phyloP scores from a whole-genome alignment of 2,329 filamentous ascomycete species.

The Proliferodiscus dingleyae region DNA sequence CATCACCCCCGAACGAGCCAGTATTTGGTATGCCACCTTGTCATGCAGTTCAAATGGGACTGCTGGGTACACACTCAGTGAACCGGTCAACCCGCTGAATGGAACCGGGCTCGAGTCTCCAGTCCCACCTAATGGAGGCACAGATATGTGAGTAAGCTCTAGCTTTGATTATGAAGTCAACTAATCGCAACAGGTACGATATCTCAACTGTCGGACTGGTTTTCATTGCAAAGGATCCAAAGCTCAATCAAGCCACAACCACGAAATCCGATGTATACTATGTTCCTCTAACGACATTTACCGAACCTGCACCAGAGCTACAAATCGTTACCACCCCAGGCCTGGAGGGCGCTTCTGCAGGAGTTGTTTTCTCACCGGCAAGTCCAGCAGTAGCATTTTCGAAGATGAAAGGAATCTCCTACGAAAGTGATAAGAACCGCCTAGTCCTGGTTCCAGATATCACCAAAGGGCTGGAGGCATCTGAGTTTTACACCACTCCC shows the following conservation, averaged over 20 bases:
- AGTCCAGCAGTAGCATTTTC: constrained; percentile 68
- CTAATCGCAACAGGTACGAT: constrained; percentile 17
- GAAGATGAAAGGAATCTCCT: constrained; percentile 68
- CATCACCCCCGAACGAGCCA: constrained; percentile 20
- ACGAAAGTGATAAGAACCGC: constrained; percentile 73
- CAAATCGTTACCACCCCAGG: constrained; percentile 17
- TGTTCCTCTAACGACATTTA: constrained; percentile 21
- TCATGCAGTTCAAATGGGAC: constrained; percentile 10
- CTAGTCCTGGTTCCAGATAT: constrained; percentile 60
- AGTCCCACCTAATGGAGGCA: constrained; percentile 17
- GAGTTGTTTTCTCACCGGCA: constrained; percentile 66
- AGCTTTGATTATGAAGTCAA: not conserved
- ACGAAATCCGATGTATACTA: constrained; percentile 25
- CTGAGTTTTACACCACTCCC: constrained; percentile 53
- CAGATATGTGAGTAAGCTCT: constrained; percentile 14
- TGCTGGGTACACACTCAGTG: constrained; percentile 17
- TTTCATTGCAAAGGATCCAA: constrained; percentile 55
- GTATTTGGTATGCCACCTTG: constrained; percentile 24
- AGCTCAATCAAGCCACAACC: constrained; percentile 18
- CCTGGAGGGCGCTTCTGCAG: constrained; percentile 20
- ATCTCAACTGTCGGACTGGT: constrained; percentile 17
- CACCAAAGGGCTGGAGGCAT: constrained; percentile 46
- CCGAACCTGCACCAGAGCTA: constrained; percentile 12
- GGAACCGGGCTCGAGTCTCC: constrained; percentile 24
- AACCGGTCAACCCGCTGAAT: constrained; percentile 23